phyloP scores from a whole-genome alignment of 2,329 filamentous ascomycete genomes.

The Neofusicoccum umdonicola region DNA sequence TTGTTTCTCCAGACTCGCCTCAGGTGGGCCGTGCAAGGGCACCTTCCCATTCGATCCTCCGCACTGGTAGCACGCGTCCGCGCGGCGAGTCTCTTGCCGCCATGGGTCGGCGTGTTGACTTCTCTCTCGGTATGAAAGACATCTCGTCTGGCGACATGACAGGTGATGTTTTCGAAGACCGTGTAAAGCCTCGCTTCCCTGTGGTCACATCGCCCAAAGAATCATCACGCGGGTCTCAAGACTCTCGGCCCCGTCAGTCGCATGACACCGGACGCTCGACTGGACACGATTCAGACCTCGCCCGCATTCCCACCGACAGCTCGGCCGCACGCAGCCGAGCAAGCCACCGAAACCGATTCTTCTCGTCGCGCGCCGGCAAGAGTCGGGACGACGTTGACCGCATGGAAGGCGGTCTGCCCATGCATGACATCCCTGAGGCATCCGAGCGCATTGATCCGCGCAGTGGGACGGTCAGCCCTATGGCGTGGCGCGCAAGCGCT shows the following conservation, averaged over 20 bases:
- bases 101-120: conserved; percentile 65
- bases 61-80: conserved; percentile 49
- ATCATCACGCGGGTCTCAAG: neutral
- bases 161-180: conserved; percentile 65
- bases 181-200: conserved; percentile 42
- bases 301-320: conserved; percentile 36
- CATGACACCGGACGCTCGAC: conserved; percentile 35
- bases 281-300: conserved; percentile 28
- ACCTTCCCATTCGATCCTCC: conserved; percentile 47
- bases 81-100: conserved; percentile 58
- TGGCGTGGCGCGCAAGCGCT: conserved; percentile 25
- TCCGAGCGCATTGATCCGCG: conserved; percentile 36
- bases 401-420: conserved; percentile 37
- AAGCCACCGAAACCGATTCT: conserved; percentile 61
- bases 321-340: conserved; percentile 36
- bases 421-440: conserved; percentile 27
- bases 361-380: conserved; percentile 45
- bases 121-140: conserved; percentile 65
- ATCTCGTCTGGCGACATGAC: conserved; percentile 58
- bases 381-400: conserved; percentile 25
- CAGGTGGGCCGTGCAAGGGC: conserved; percentile 19
- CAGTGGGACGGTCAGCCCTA: conserved; percentile 32
- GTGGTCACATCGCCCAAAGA: conserved; percentile 35
- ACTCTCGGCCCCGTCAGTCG: conserved; percentile 27
- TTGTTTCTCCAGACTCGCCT: conserved; percentile 29